Conservation (phyloP, 108 stramenopile genomes). For the Cyclotella baltica region DNA sequence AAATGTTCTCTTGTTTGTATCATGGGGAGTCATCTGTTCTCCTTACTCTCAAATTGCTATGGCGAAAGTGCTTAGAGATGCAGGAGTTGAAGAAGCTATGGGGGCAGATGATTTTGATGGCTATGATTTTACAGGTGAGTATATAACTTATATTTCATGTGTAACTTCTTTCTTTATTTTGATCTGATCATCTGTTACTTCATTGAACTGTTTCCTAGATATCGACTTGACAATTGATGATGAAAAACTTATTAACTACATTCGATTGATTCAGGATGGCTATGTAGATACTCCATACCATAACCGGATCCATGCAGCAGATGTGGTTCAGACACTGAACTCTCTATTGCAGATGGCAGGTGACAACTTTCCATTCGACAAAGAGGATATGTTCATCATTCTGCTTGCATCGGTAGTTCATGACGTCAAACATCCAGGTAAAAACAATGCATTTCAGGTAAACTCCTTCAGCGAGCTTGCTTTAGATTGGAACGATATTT, state of each 20-base stretch:
- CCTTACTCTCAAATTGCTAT: neutral
- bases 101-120: neutral
- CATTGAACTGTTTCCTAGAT: neutral
- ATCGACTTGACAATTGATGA: neutral
- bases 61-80: neutral
- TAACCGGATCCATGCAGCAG: slow-evolving; percentile 71
- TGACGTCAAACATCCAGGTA: slow-evolving; percentile 88
- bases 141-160: too few species aligned
- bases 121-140: neutral
- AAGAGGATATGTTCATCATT: slow-evolving; percentile 53
- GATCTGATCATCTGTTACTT: too few species aligned
- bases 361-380: slow-evolving; percentile 31
- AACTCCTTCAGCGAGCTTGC: slow-evolving; percentile 66
- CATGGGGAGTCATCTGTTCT: neutral
- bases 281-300: slow-evolving; percentile 65
- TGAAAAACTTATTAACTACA: slow-evolving; percentile 13
- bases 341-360: slow-evolving; percentile 58
- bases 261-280: slow-evolving; percentile 24
- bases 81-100: neutral
- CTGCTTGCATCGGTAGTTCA: slow-evolving; percentile 78
- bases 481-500: slow-evolving; percentile 74
- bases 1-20: neutral
- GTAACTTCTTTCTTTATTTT: too few species aligned
- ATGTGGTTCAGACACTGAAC: slow-evolving; percentile 67
- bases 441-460: slow-evolving; percentile 83